A percentile compares a stretch with the other conserved stretches of the same genome.
These are phyloP conservation scores for Mortierella sp. DNA, from an alignment of 371 early-diverging fungal genomes.

Conservation along the genomic window DNA sequence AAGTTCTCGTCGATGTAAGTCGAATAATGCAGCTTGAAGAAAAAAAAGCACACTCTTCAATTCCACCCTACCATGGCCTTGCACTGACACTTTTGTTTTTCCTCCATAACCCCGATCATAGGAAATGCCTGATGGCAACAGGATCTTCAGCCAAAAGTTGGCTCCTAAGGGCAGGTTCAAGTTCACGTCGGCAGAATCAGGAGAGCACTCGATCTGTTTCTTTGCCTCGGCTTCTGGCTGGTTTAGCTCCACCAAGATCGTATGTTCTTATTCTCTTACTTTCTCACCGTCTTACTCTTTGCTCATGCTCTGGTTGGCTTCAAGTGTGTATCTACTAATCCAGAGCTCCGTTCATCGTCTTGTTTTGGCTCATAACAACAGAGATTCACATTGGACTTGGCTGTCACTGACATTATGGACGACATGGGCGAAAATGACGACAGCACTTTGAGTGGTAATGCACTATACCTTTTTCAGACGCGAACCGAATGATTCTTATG, in stretches of 20 bases:
- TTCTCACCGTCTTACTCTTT: not conserved
- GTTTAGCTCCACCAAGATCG: constrained; percentile 54
- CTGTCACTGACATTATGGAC: constrained; percentile 38
- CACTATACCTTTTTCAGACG: not conserved
- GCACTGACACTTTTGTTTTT: not conserved
- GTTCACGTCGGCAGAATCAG: constrained; percentile 88
- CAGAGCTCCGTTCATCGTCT: no score
- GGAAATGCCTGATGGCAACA: constrained; percentile 67
- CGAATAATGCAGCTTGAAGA: not conserved
- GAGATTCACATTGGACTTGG: constrained; percentile 38
- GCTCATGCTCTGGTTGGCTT: no score
- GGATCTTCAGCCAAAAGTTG: constrained; percentile 80
- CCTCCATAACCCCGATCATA: constrained; percentile 10
- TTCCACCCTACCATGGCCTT: not conserved
- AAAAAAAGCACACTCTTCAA: not conserved
- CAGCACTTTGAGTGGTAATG: constrained; percentile 65
- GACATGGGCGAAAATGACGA: constrained; percentile 46
- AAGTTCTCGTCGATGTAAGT: constrained; percentile 59
- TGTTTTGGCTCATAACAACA: no score
- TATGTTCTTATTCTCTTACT: constrained; percentile 5
- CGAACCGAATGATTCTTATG: no score
- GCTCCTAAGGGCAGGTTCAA: constrained; percentile 81
- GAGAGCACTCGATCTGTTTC: constrained; percentile 92
- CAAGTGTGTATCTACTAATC: no score
- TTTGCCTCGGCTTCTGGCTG: constrained; percentile 67